Conservation (phyloP, 2,329 filamentous ascomycete species). For the Aureobasidium sp. region DNA sequence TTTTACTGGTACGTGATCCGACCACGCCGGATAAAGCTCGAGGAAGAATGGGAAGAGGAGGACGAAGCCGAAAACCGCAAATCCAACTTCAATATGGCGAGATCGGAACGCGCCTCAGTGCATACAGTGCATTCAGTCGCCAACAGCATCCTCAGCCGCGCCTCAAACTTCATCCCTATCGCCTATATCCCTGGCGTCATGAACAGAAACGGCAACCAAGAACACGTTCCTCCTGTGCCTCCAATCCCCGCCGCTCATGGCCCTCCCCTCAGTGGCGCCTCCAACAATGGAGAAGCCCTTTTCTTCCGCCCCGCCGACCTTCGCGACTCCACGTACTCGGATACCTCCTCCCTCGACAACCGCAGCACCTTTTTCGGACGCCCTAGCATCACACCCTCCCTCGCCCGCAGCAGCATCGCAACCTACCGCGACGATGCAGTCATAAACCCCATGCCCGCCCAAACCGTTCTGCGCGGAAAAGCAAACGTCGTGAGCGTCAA, state of each 20-base stretch:
- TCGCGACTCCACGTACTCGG: slow-evolving; percentile 84
- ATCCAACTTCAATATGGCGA: slow-evolving; percentile 13
- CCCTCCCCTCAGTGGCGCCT: slow-evolving; percentile 46
- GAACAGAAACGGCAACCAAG: slow-evolving; percentile 74
- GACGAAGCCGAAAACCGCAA: slow-evolving; percentile 46
- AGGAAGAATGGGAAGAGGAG: slow-evolving; percentile 44
- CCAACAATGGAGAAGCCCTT: slow-evolving; percentile 57
- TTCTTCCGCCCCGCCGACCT: slow-evolving; percentile 90
- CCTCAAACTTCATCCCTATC: slow-evolving; percentile 98
- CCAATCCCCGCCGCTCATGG: slow-evolving; percentile 60
- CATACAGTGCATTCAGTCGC: slow-evolving; percentile 87
- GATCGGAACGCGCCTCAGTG: slow-evolving; percentile 57
- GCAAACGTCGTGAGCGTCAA: slow-evolving; percentile 91
- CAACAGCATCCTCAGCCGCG: slow-evolving; percentile 87
- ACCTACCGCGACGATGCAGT: slow-evolving; percentile 90
- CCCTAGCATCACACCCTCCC: slow-evolving; percentile 40
- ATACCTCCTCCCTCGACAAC: slow-evolving; percentile 46
- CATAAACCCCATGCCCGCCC: slow-evolving; percentile 67
- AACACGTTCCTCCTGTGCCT: slow-evolving; percentile 65
- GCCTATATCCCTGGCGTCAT: slow-evolving; percentile 91
- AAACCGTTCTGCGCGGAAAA: slow-evolving; percentile 79
- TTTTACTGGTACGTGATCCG: slow-evolving; percentile 86
- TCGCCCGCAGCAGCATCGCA: slow-evolving; percentile 56
- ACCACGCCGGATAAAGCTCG: slow-evolving; percentile 57
- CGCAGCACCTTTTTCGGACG: slow-evolving; percentile 35